These are phyloP conservation scores for Pilasporangium apinafurcum DNA, from an alignment of 352 stramenopile species.

Conservation along the genomic window DNA sequence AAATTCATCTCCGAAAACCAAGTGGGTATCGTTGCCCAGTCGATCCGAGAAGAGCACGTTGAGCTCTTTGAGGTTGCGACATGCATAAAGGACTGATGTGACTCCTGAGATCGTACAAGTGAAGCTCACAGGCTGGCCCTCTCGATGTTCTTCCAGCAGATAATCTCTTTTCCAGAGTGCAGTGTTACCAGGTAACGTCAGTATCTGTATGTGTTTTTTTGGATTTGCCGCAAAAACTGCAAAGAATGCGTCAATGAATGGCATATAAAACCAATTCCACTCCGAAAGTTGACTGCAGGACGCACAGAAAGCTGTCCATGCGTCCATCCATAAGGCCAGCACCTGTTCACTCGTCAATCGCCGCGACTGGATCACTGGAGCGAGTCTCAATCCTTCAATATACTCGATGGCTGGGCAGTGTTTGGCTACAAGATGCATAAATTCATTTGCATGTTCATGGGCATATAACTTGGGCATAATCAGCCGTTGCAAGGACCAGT, in stretches of 20 bases:
- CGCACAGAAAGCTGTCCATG: conserved; percentile 20
- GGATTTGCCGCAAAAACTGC: conserved; percentile 13
- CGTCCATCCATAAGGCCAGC: conserved; percentile 10
- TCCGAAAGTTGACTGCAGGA: conserved; percentile 11
- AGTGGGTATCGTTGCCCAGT: too few relatives aligned
- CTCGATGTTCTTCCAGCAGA: conserved; percentile 15
- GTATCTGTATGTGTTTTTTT: conserved; percentile 8
- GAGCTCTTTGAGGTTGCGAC: conserved; percentile 12
- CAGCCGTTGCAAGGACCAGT: conserved; percentile 9
- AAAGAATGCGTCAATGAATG: conserved; percentile 28
- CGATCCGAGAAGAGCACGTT: conserved; percentile 19
- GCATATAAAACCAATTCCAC: conserved; percentile 23
- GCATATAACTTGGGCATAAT: conserved; percentile 22
- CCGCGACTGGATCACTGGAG: conserved; percentile 15
- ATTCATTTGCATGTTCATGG: conserved; percentile 17
- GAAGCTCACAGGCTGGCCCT: conserved; percentile 8
- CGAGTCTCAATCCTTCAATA: conserved; percentile 17
- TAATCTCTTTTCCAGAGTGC: conserved; percentile 27
- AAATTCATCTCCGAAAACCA: conserved; percentile 20
- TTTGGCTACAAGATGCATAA: conserved; percentile 8
- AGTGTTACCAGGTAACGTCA: conserved; percentile 20
- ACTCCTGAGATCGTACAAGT: conserved; percentile 12
- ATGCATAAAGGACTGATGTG: conserved; percentile 12
- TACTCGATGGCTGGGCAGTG: conserved; percentile 12
- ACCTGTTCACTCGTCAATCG: conserved; percentile 19